Percentiles rank a stretch among this genome's conserved stretches.
phyloP scores from a whole-genome alignment of 192 early-diverging fungal species.

The Neocallimastix lanati region DNA sequence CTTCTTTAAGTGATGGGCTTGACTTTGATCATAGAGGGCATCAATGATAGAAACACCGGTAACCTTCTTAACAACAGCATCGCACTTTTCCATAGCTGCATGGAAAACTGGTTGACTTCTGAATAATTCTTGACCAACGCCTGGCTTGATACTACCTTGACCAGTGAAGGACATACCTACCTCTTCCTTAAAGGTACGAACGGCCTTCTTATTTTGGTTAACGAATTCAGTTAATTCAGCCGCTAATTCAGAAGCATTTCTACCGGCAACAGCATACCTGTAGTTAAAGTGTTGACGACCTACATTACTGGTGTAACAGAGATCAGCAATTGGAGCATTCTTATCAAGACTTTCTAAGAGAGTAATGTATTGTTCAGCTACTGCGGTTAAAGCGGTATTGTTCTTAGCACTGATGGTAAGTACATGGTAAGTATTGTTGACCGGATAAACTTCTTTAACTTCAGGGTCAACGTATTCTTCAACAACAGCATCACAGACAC shows the following conservation, averaged over 20 bases:
- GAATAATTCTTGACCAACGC: not conserved
- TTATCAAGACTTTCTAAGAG: not conserved
- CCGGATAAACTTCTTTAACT: not conserved
- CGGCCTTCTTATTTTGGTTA: not conserved
- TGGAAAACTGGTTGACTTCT: not conserved
- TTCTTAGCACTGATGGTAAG: conserved; percentile 4
- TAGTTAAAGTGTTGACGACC: not conserved
- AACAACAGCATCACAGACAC: conserved; percentile 9
- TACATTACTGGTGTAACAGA: not conserved
- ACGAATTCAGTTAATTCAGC: not conserved
- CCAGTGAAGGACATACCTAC: not conserved
- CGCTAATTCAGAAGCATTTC: not conserved
- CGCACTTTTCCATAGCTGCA: not conserved
- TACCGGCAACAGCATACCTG: not conserved
- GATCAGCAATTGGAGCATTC: not conserved
- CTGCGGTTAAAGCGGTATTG: not conserved
- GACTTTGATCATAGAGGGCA: not conserved
- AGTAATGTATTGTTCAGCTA: not conserved
- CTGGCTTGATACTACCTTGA: not conserved
- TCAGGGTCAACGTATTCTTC: conserved; percentile 7
- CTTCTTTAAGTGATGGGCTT: not conserved
- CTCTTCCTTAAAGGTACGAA: not conserved
- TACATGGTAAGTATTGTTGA: conserved; percentile 2
- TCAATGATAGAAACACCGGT: not conserved
- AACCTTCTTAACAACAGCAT: not conserved